phyloP scores from a whole-genome alignment of 2,329 filamentous ascomycete genomes.

The Penicillium sp. region DNA sequence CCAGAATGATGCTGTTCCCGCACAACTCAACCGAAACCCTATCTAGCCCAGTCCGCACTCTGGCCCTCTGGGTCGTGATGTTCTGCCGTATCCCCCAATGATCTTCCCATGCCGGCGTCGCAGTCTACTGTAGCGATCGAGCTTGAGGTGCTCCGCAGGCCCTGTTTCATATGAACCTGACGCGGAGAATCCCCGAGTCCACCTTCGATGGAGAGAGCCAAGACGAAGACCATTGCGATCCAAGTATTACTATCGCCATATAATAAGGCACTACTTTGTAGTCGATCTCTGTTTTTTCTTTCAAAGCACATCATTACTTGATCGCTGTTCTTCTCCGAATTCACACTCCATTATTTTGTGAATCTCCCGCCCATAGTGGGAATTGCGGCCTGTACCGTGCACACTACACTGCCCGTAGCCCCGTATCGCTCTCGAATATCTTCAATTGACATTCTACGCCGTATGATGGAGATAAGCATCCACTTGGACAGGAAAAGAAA shows the following conservation, averaged over 20 bases:
- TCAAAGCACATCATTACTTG: slow-evolving; percentile 12
- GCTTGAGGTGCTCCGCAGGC: background rate
- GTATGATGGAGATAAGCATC: background rate
- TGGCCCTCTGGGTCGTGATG: background rate
- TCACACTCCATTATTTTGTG: slow-evolving; percentile 15
- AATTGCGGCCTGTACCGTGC: background rate
- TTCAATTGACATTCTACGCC: background rate
- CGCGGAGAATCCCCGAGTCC: slow-evolving; percentile 2
- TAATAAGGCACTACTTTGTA: background rate
- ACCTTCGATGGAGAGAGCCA: background rate
- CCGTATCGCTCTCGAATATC: background rate
- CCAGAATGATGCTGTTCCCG: slow-evolving; percentile 3
- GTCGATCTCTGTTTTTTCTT: background rate
- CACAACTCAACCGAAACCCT: slow-evolving; percentile 12
- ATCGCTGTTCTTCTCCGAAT: slow-evolving; percentile 6
- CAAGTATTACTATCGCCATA: background rate
- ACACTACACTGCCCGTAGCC: background rate
- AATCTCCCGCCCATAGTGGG: slow-evolving; percentile 22
- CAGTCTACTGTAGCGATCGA: background rate
- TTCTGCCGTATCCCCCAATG: slow-evolving; percentile 4
- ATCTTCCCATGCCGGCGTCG: background rate
- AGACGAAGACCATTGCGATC: background rate
- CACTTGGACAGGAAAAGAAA: background rate
- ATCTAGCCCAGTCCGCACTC: slow-evolving; percentile 2
- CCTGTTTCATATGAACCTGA: background rate